A percentile compares a stretch with the other conserved stretches of the same genome.
These are phyloP conservation scores for Phyllosticta capitalensis DNA, from an alignment of 2,329 filamentous ascomycete genomes.

Conservation along the genomic window DNA sequence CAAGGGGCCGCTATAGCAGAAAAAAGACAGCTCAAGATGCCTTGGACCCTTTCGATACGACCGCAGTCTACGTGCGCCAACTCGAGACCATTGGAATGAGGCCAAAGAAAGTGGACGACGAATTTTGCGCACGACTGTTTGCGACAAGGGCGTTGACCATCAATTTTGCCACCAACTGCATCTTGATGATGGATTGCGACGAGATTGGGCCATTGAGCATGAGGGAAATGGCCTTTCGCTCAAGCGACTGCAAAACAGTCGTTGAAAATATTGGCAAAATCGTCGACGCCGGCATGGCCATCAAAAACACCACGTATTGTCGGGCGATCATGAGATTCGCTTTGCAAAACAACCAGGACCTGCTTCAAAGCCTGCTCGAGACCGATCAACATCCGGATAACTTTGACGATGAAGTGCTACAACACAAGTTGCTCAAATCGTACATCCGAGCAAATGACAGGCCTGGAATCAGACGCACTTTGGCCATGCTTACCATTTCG, in stretches of 20 bases:
- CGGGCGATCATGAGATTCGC: slow-evolving; percentile 57
- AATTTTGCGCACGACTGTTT: slow-evolving; percentile 70
- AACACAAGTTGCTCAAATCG: slow-evolving; percentile 44
- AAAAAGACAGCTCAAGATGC: background rate
- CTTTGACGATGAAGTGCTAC: slow-evolving; percentile 46
- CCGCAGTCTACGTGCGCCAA: background rate
- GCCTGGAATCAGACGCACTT: slow-evolving; percentile 44
- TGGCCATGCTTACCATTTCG: slow-evolving; percentile 43
- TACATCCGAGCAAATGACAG: slow-evolving; percentile 45
- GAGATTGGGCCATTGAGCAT: slow-evolving; percentile 66
- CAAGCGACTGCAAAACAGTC: slow-evolving; percentile 48
- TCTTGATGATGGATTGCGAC: slow-evolving; percentile 61
- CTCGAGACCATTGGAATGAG: slow-evolving; percentile 8
- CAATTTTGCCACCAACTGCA: slow-evolving; percentile 59
- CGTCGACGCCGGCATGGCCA: slow-evolving; percentile 50
- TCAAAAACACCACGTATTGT: slow-evolving; percentile 55
- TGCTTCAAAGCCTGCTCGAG: slow-evolving; percentile 43
- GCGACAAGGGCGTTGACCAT: slow-evolving; percentile 66
- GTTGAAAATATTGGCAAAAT: slow-evolving; percentile 51
- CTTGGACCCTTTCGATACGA: background rate
- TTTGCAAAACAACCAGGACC: slow-evolving; percentile 41
- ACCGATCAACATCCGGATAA: slow-evolving; percentile 58
- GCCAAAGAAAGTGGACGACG: slow-evolving; percentile 45
- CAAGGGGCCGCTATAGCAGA: background rate
- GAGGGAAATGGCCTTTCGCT: slow-evolving; percentile 64